phyloP scores from a whole-genome alignment of 257 asterid genomes.

The Nicotiana sylvestris region DNA sequence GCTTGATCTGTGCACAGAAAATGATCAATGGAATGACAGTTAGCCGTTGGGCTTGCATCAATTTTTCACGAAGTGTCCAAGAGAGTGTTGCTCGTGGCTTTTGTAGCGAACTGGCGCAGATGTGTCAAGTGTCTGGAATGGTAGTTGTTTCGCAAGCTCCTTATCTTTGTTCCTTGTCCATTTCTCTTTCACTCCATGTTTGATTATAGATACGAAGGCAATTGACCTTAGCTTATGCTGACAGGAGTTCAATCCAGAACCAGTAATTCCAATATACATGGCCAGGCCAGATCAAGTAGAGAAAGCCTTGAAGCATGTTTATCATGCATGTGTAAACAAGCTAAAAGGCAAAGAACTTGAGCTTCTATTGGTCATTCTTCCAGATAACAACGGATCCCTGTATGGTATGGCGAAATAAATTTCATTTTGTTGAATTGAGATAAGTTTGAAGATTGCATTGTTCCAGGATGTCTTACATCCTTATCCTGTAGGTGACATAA shows the following conservation, averaged over 20 bases:
- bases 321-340: slow-evolving; percentile 66
- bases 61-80: slow-evolving; percentile 95
- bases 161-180: neutral
- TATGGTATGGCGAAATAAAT: slow-evolving; percentile 50
- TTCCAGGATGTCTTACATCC: neutral
- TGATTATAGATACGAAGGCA: neutral
- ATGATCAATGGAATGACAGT: slow-evolving; percentile 98
- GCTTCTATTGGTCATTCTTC: slow-evolving; percentile 83
- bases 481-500: slow-evolving; percentile 63
- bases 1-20: slow-evolving; percentile 47
- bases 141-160: slow-evolving; percentile 24
- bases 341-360: slow-evolving; percentile 92
- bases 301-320: slow-evolving; percentile 88
- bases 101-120: slow-evolving; percentile 87
- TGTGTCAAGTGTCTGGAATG: slow-evolving; percentile 99
- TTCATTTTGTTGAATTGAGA: neutral
- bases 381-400: slow-evolving; percentile 88
- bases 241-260: slow-evolving; percentile 88
- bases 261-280: slow-evolving; percentile 72
- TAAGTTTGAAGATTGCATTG: neutral
- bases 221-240: neutral
- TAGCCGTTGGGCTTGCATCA: slow-evolving; percentile 94
- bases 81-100: slow-evolving; percentile 96
- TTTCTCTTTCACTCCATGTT: neutral
- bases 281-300: slow-evolving; percentile 97